phyloP scores from a whole-genome alignment of 2,329 filamentous ascomycete species.

The Lasiodiplodia sp. region DNA sequence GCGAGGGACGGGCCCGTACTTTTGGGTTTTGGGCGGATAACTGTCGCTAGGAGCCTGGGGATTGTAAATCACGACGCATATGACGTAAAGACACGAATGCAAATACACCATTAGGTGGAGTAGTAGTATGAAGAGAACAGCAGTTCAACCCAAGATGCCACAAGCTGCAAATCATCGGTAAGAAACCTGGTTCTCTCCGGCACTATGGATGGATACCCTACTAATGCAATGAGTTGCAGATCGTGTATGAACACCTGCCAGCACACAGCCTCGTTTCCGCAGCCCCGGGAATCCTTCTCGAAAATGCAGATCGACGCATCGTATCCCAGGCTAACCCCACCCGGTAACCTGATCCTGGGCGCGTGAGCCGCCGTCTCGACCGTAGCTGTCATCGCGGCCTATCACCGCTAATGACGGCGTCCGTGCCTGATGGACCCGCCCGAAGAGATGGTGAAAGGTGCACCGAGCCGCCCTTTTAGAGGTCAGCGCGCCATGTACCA shows the following conservation, averaged over 20 bases:
- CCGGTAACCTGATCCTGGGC: neutral
- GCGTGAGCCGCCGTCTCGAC: conserved; percentile 11
- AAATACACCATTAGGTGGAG: neutral
- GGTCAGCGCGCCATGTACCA: neutral
- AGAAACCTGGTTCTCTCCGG: neutral
- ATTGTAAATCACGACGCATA: conserved; percentile 20
- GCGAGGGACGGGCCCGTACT: neutral
- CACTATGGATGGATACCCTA: neutral
- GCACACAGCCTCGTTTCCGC: neutral
- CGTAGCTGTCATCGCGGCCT: neutral
- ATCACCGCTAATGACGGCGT: neutral
- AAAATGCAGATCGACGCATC: neutral
- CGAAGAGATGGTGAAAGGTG: conserved; percentile 10
- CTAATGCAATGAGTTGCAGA: neutral
- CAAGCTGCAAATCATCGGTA: neutral
- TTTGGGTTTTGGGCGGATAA: neutral
- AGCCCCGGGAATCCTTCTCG: neutral
- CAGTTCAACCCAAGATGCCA: neutral
- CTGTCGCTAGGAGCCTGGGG: neutral
- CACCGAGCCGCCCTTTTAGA: neutral
- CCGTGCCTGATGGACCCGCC: neutral
- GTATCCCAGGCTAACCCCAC: neutral
- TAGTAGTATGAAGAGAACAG: neutral
- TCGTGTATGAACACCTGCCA: neutral
- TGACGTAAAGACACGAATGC: conserved; percentile 21